Conservation (phyloP, 1,139 yeast species). For the Hemisphaericaspora subhashii region DNA sequence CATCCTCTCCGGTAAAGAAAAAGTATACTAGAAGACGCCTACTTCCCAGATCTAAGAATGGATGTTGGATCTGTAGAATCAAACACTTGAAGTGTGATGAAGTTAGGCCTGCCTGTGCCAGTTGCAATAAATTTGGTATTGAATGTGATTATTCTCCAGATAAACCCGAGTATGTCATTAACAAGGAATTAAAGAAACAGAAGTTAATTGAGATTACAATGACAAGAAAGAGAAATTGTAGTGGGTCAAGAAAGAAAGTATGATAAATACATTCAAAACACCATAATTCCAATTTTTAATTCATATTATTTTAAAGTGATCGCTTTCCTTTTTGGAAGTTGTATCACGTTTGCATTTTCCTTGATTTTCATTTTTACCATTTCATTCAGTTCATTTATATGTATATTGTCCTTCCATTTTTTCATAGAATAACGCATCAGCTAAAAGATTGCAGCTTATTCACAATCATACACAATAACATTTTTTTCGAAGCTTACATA, state of each 20-base stretch:
- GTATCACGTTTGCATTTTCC: too few relatives aligned
- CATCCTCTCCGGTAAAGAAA: slow-evolving; percentile 19
- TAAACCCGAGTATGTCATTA: slow-evolving; percentile 43
- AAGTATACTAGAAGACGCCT: slow-evolving; percentile 44
- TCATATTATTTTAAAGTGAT: too few relatives aligned
- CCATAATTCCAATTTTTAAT: not conserved
- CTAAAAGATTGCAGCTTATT: too few relatives aligned
- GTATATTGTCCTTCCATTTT: too few relatives aligned
- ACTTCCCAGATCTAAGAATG: slow-evolving; percentile 44
- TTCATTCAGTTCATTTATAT: too few relatives aligned
- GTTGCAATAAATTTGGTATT: slow-evolving; percentile 44
- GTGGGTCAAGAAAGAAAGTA: slow-evolving; percentile 7
- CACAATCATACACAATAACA: too few relatives aligned
- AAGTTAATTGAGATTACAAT: slow-evolving; percentile 35
- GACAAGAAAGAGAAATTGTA: slow-evolving; percentile 23
- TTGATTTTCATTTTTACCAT: too few relatives aligned
- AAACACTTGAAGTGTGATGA: slow-evolving; percentile 53
- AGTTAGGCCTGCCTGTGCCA: slow-evolving; percentile 37
- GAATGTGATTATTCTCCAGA: slow-evolving; percentile 44
- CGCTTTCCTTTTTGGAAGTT: too few relatives aligned
- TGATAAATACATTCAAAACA: slow-evolving; percentile 1
- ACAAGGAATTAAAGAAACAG: slow-evolving; percentile 36
- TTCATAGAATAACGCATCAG: too few relatives aligned
- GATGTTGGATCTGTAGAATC: slow-evolving; percentile 53
- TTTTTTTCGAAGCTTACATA: too few relatives aligned